Evolutionary conservation across 352 stramenopile genomes (phyloP), one percentile per base, ranked within the genome.

Genomic region (Globisporangium mamillatum): DNA sequence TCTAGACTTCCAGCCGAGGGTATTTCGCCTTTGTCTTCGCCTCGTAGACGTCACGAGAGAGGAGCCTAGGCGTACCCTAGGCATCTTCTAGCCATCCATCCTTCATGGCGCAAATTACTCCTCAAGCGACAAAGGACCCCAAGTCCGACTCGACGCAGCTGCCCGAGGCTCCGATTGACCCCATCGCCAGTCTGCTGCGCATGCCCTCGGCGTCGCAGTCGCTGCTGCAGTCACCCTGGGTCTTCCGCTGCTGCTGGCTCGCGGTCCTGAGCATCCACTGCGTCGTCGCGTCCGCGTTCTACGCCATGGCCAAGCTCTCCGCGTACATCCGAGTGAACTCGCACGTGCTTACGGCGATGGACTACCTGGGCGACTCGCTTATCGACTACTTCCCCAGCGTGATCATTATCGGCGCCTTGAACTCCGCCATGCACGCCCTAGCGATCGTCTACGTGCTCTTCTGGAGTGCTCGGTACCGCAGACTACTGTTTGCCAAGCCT

Each of bases 381-480:
- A 24, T 60, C 61, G 48, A 38, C 48, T 66, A 50, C 22, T 56
- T 66, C 16, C 48, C 61, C 1, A 34, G 27, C 12, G 61, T 66
- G 27, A 44, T 56, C 34, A 48, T 14, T 16, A 41, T 66, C 29
- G 18, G 48, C 29, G 20, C n/a, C 14, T 50, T 60, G 12, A 66
- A 52, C 48, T 50, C 48, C 14, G 61, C 5, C 22, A 36, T 66
- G 10, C 61, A 66, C 22, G 7, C 9, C 2, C 32, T 66, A 3
- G 48, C 61, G n/a, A 22, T 25, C 8, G n/a, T 16, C n/a, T 60
- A 52, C 2, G 48, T 66, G 48, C 2, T 66, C 29, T 66, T 66
- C 61, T 66, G 48, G 48, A 53, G 61, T n/a, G 4, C 36, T 22
- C 32, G 48, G 44, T 66, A 60, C 50, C 52, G 34, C 22, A 52